Evolutionary conservation across 768 basidiomycete genomes (phyloP), one percentile per base, ranked within the genome.

Genomic region (Tulasnella calospora): DNA sequence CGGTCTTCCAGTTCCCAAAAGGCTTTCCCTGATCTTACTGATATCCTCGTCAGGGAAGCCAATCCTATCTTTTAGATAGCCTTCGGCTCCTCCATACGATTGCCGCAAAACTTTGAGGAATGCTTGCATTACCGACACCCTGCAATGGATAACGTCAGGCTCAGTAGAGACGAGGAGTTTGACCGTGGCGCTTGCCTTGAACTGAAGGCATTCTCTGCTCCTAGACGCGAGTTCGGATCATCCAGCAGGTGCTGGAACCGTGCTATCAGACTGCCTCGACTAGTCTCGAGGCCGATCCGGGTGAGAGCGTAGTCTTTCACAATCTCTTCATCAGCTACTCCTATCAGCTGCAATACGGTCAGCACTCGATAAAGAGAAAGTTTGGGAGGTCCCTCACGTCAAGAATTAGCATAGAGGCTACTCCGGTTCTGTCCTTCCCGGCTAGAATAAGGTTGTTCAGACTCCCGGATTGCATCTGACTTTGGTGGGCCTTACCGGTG

Each of bases 121-220:
- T 1, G 91, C 89, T n/a, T 86, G 80, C 93, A 95, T 95, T 0
- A 92, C 93, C 81, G 91, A 91, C 70, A 87, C 88, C 73, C 94
- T 94, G 80, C 47, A 36, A 61, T 67, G 44, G 3, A 57, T 21
- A 33, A 46, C 5, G 36, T 36, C 57, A 30, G 35, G 9, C 33
- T n/a, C 21, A 15, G 30, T 6, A 23, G 2, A 69, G 10, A 27
- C 21, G 30, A 55, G 12, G n/a, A 33, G 6, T 12, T 47, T n/a
- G 33, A 0, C 17, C 10, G 17, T 7, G 51, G 27, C 40, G 8
- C 75, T 69, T 55, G 35, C 75, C 75, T 57, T 13, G 75, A 57
- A 71, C 91, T 89, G 74, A 94, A 89, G 92, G 94, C 92, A 79
- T 92, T 94, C n/a, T 93, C 85, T 1, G 92, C 92, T 33, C 92